Conservation (phyloP, 106 monocot genomes). For the Dioscorea dumetorum region DNA sequence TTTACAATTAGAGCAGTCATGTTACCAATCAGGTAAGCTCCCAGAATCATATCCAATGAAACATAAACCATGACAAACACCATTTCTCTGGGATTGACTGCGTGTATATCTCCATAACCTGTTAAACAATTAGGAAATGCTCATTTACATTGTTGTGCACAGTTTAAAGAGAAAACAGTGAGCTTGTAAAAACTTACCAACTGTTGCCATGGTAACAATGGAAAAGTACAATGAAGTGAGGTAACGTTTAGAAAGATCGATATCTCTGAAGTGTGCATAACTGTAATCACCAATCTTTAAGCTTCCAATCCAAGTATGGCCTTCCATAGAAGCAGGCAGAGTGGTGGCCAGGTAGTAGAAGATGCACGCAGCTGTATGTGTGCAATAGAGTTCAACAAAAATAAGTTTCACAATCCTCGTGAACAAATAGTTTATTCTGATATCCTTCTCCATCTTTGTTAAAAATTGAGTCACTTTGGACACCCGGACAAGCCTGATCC, state of each 20-base stretch:
- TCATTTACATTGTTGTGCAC: neutral
- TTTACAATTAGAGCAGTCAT: conserved; percentile 96
- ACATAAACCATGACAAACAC: conserved; percentile 88
- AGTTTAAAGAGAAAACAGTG: neutral
- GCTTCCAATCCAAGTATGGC: conserved; percentile 92
- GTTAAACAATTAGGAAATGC: neutral
- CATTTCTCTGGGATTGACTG: conserved; percentile 89
- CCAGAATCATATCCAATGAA: conserved; percentile 94
- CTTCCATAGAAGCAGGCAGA: conserved; percentile 66
- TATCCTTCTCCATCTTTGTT: conserved; percentile 65
- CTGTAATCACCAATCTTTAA: conserved; percentile 67
- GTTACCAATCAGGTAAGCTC: conserved; percentile 91
- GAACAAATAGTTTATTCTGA: conserved; percentile 89
- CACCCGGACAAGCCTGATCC: conserved; percentile 72
- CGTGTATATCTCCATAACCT: conserved; percentile 99
- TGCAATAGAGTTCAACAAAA: conserved; percentile 86
- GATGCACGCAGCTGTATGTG: conserved; percentile 91
- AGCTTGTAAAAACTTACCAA: conserved; percentile 38
- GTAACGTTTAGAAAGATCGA: conserved; percentile 67
- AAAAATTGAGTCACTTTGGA: conserved; percentile 55
- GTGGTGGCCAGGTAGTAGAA: conserved; percentile 95
- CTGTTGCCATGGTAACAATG: conserved; percentile 92
- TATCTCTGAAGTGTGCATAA: conserved; percentile 68
- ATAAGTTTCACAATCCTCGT: conserved; percentile 91
- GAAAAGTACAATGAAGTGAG: conserved; percentile 87